Percentiles rank a stretch among this genome's conserved stretches.
Conservation (phyloP, 1,284 basidiomycete genomes). For the Naganishia albida region DNA sequence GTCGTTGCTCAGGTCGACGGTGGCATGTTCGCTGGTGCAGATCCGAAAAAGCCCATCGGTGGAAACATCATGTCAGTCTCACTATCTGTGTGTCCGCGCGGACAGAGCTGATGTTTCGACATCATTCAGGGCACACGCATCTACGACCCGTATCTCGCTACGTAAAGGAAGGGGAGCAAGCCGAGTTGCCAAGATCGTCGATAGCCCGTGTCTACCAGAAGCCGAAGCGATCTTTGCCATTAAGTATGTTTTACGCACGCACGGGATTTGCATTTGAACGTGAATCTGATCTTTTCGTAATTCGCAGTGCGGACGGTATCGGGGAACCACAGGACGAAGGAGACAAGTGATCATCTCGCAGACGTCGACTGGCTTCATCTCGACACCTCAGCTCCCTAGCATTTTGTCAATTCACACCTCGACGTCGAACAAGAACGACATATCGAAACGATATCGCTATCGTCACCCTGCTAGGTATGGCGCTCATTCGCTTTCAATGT, state of each 20-base stretch:
- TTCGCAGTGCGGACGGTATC: conserved; percentile 67
- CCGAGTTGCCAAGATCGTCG: conserved; percentile 94
- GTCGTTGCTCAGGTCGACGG: conserved; percentile 98
- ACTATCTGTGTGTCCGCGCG: not conserved
- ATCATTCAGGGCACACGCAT: conserved; percentile 72
- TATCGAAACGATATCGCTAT: no score
- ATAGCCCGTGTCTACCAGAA: conserved; percentile 92
- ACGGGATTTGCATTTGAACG: not conserved
- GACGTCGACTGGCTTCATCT: no score
- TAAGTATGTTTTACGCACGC: conserved; percentile 55
- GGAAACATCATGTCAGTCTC: conserved; percentile 75
- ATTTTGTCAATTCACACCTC: no score
- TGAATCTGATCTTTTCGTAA: conserved; percentile 26
- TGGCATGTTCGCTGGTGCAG: conserved; percentile 79
- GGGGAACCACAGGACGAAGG: conserved; percentile 78
- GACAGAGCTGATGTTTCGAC: not conserved
- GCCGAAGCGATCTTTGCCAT: conserved; percentile 96
- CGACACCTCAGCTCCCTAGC: no score
- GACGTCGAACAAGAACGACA: no score
- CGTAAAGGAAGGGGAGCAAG: conserved; percentile 92
- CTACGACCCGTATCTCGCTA: conserved; percentile 88
- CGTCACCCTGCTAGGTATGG: no score
- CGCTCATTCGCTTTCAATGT: no score
- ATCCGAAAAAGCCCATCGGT: conserved; percentile 93
- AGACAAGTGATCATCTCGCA: conserved; percentile 2